A percentile compares a stretch with the other conserved stretches of the same genome.
phyloP scores from a whole-genome alignment of 2,329 filamentous ascomycete genomes.

The Aspergillus tamarii region DNA sequence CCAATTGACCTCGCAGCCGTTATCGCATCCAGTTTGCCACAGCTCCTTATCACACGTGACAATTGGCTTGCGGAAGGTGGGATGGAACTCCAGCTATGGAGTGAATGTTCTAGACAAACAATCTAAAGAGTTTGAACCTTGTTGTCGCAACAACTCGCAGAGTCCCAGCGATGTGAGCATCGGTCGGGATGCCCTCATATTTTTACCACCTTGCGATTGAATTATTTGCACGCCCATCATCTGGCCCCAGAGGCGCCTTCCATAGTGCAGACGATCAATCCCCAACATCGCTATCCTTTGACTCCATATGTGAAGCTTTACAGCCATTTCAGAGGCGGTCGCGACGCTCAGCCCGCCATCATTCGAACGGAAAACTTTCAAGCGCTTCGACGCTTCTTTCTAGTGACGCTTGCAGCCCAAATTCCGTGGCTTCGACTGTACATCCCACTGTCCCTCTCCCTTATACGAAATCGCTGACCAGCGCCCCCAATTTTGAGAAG shows the following conservation, averaged over 20 bases:
- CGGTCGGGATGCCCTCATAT: slow-evolving; percentile 60
- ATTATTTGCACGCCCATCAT: slow-evolving; percentile 50
- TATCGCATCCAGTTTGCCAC: neutral
- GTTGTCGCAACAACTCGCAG: neutral
- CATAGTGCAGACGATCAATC: slow-evolving; percentile 12
- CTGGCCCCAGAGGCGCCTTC: slow-evolving; percentile 17
- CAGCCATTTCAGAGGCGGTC: slow-evolving; percentile 39
- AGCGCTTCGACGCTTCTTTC: slow-evolving; percentile 5
- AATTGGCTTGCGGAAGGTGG: neutral
- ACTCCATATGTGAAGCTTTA: slow-evolving; percentile 42
- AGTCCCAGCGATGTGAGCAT: slow-evolving; percentile 31
- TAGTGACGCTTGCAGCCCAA: slow-evolving; percentile 14
- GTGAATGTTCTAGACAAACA: neutral
- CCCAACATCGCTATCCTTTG: slow-evolving; percentile 32
- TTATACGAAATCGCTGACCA: slow-evolving; percentile 26
- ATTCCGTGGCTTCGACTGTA: slow-evolving; percentile 9
- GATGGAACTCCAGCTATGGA: neutral
- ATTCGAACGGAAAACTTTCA: slow-evolving; percentile 15
- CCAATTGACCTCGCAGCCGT: neutral
- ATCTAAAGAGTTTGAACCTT: neutral
- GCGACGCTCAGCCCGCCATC: slow-evolving; percentile 19
- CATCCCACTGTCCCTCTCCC: slow-evolving; percentile 13
- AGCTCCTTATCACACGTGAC: slow-evolving; percentile 14
- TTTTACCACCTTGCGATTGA: slow-evolving; percentile 67
- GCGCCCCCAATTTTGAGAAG: slow-evolving; percentile 26